A percentile compares a stretch with the other conserved stretches of the same genome.
These are phyloP conservation scores for Arctium lappa DNA, from an alignment of 129 eudicot species.

Conservation along the genomic window DNA sequence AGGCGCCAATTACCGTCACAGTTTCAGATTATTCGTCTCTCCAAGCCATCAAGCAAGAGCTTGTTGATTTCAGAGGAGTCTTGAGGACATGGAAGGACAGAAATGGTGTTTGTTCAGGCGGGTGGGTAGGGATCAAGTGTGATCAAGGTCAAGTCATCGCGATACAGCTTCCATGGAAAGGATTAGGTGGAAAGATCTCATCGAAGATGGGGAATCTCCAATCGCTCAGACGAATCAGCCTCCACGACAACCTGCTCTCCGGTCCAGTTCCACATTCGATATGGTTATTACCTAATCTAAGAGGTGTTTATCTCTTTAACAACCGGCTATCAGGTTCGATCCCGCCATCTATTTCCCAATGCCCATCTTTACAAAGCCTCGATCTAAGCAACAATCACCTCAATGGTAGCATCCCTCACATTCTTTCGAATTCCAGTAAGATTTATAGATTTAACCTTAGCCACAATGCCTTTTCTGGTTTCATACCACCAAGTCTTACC, in stretches of 20 bases:
- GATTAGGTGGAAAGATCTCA: conserved; percentile 70
- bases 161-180: conserved; percentile 85
- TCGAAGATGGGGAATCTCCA: conserved; percentile 63
- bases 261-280: conserved; percentile 74
- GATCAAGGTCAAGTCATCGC: conserved; percentile 63
- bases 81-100: conserved; percentile 71
- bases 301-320: conserved; percentile 87
- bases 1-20: conserved; percentile 41
- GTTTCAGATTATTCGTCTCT: conserved; percentile 66
- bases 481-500: conserved; percentile 50
- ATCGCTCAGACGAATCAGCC: conserved; percentile 67
- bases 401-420: conserved; percentile 59
- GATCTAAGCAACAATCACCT: conserved; percentile 83
- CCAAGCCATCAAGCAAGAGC: conserved; percentile 55
- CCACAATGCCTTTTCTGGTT: conserved; percentile 62
- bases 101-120: conserved; percentile 69
- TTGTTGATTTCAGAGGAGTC: conserved; percentile 48
- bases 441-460: conserved; percentile 82
- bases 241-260: conserved; percentile 69
- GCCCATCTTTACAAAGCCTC: conserved; percentile 53
- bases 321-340: conserved; percentile 84
- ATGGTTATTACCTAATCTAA: conserved; percentile 64
- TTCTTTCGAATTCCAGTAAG: conserved; percentile 57
- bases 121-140: conserved; percentile 88
- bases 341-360: conserved; percentile 63